phyloP scores from a whole-genome alignment of 306 rosid species.

The Dalbergia cochinchinensis region DNA sequence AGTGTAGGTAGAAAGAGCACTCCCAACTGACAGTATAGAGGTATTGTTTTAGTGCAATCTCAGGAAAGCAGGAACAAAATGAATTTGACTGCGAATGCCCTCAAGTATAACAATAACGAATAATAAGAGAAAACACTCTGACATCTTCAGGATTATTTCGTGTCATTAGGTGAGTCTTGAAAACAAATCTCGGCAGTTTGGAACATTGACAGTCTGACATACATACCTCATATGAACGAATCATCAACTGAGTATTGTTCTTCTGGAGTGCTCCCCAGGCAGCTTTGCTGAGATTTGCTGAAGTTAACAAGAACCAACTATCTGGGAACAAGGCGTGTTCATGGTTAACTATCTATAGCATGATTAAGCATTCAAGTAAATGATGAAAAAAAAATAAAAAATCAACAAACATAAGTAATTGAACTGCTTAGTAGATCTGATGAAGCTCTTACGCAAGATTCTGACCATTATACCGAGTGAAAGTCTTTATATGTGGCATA shows the following conservation, averaged over 20 bases:
- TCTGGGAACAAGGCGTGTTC: slow-evolving; percentile 46
- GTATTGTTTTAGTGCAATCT: slow-evolving; percentile 31
- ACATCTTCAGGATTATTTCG: slow-evolving; percentile 16
- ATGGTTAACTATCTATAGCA: slow-evolving; percentile 35
- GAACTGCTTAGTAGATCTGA: slow-evolving; percentile 28
- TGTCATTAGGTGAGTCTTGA: not conserved
- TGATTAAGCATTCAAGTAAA: slow-evolving; percentile 39
- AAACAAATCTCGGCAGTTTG: slow-evolving; percentile 8
- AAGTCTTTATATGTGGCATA: slow-evolving; percentile 94
- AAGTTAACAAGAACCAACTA: slow-evolving; percentile 93
- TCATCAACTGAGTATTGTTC: slow-evolving; percentile 86
- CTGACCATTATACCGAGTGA: slow-evolving; percentile 74
- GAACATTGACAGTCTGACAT: slow-evolving; percentile 35
- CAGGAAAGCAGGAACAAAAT: not conserved
- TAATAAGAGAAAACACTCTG: slow-evolving; percentile 11
- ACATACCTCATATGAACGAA: slow-evolving; percentile 92
- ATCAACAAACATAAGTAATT: slow-evolving; percentile 15
- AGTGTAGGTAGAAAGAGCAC: slow-evolving; percentile 75
- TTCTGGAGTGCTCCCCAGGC: slow-evolving; percentile 99
- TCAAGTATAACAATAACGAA: slow-evolving; percentile 8
- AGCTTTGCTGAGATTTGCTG: slow-evolving; percentile 96
- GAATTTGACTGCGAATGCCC: slow-evolving; percentile 21
- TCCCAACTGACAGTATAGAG: slow-evolving; percentile 66
- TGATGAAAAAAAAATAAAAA: slow-evolving; percentile 28
- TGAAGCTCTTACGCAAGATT: slow-evolving; percentile 81